Evolutionary conservation across 73 alveolate genomes (phyloP).

Genomic region (Tetrahymena elliotti): DNA sequence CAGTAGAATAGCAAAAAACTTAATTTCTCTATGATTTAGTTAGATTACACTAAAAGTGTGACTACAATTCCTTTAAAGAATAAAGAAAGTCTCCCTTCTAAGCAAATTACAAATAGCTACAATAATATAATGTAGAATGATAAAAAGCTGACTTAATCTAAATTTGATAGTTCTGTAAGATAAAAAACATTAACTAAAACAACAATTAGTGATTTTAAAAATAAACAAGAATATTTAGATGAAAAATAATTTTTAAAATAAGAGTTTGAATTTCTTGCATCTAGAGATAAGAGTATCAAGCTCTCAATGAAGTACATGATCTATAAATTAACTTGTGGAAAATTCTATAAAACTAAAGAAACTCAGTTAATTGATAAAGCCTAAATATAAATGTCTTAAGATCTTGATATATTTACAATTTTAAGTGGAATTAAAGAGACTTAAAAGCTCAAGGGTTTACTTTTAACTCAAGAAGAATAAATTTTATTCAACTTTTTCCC

Average conservation of each 20-base stretch:
- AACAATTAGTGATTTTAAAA: background rate
- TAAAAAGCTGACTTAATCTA: background rate
- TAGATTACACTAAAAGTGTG: background rate
- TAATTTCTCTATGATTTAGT: background rate
- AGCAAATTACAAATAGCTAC: background rate
- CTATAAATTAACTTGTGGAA: background rate
- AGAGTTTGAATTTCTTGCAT: background rate
- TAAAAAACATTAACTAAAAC: background rate
- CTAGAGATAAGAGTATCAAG: background rate
- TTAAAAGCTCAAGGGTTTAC: background rate
- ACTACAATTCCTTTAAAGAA: background rate
- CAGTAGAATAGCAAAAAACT: background rate
- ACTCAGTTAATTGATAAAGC: background rate
- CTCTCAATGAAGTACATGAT: background rate
- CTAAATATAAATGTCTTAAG: background rate
- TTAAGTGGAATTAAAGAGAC: background rate
- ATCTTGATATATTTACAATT: background rate
- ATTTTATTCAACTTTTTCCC: background rate
- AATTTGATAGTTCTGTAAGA: no score
- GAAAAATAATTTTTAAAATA: background rate
- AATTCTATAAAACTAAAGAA: background rate
- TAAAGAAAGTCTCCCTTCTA: background rate
- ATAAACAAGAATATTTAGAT: background rate
- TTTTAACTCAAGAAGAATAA: background rate
- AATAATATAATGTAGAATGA: background rate